Evolutionary conservation across 1,284 basidiomycete genomes (phyloP).

Genomic region (Hemileia vastatrix): DNA sequence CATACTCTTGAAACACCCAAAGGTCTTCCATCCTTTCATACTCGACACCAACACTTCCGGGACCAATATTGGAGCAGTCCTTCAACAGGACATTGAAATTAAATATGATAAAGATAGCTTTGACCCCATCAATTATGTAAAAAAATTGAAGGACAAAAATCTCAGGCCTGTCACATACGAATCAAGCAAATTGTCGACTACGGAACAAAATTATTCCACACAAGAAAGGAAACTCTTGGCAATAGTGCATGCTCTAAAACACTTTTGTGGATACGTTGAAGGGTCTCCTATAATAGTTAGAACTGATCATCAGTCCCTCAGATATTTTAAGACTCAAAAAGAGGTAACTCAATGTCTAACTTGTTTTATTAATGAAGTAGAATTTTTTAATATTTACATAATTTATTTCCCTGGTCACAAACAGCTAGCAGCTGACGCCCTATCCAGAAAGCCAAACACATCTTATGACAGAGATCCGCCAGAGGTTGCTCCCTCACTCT

Average conservation of each 20-base stretch:
- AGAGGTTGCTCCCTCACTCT: background rate
- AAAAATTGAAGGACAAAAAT: background rate
- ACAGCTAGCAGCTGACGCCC: slow-evolving; percentile 1
- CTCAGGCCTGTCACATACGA: background rate
- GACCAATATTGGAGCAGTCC: slow-evolving; percentile 5
- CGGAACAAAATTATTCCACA: background rate
- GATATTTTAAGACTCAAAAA: slow-evolving; percentile 8
- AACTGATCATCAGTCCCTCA: slow-evolving; percentile 1
- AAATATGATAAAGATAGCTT: background rate
- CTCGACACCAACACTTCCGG: background rate
- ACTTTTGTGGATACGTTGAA: background rate
- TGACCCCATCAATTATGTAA: background rate
- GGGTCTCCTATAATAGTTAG: slow-evolving; percentile 1
- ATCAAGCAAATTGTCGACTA: slow-evolving; percentile 7
- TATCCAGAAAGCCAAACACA: slow-evolving; percentile 2
- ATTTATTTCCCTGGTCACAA: slow-evolving; percentile 2
- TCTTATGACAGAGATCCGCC: background rate
- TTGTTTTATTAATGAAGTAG: background rate
- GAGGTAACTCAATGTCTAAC: background rate
- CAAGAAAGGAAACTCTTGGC: slow-evolving; percentile 7
- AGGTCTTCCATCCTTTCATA: slow-evolving; percentile 1
- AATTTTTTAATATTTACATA: slow-evolving; percentile 1
- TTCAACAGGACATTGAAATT: slow-evolving; percentile 3
- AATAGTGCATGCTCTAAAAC: slow-evolving; percentile 6
- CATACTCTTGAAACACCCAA: background rate